A percentile compares a stretch with the other conserved stretches of the same genome.
Conservation (phyloP, 805 yeast species). For the Kuraishia ogatae region DNA sequence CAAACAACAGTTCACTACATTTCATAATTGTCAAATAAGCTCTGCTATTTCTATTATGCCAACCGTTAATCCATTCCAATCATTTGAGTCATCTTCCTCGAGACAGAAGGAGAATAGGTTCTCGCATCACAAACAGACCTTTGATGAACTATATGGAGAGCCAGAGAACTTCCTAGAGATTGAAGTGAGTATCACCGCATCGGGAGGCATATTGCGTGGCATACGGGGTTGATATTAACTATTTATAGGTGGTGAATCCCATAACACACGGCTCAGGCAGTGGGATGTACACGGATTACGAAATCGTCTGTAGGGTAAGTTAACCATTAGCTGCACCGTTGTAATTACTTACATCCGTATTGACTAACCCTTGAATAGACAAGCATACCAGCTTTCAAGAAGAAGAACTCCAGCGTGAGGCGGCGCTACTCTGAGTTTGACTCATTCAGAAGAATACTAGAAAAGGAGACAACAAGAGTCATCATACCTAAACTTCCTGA, state of each 20-base stretch:
- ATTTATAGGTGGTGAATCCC: slow-evolving; percentile 47
- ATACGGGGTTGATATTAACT: not conserved
- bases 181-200: slow-evolving; percentile 43
- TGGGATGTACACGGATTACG: slow-evolving; percentile 85
- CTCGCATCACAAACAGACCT: slow-evolving; percentile 40
- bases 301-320: slow-evolving; percentile 62
- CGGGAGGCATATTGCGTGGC: not conserved
- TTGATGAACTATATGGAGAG: slow-evolving; percentile 81
- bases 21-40: too few species aligned
- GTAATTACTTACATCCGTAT: too few species aligned
- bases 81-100: slow-evolving; percentile 15
- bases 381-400: slow-evolving; percentile 80
- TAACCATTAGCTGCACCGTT: not conserved
- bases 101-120: slow-evolving; percentile 5
- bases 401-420: slow-evolving; percentile 57
- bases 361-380: slow-evolving; percentile 30
- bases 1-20: too few species aligned
- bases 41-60: not conserved
- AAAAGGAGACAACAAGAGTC: slow-evolving; percentile 70
- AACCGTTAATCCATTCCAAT: slow-evolving; percentile 22
- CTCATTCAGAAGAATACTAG: slow-evolving; percentile 62
- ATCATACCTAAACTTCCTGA: slow-evolving; percentile 86
- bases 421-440: slow-evolving; percentile 90
- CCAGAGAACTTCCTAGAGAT: slow-evolving; percentile 93
- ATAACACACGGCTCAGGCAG: slow-evolving; percentile 61